Conservation (phyloP, 2,329 filamentous ascomycete genomes). For the Xylariaceae sp. region DNA sequence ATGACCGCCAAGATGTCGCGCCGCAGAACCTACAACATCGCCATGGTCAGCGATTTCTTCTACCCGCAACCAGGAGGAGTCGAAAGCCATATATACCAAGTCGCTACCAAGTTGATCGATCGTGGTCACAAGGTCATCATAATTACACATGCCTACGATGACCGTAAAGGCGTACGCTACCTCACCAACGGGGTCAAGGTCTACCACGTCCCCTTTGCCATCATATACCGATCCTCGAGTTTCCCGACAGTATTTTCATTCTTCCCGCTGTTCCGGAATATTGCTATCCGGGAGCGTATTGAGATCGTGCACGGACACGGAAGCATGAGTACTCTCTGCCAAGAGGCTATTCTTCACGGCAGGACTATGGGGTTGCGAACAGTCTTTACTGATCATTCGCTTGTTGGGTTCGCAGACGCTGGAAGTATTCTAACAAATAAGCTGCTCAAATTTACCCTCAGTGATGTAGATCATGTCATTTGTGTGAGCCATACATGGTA, state of each 20-base stretch:
- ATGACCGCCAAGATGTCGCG: slow-evolving; percentile 43
- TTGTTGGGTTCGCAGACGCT: slow-evolving; percentile 96
- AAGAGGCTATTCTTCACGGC: slow-evolving; percentile 91
- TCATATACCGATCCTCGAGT: slow-evolving; percentile 89
- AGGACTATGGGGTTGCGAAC: slow-evolving; percentile 94
- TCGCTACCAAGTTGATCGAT: slow-evolving; percentile 93
- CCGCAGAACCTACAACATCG: slow-evolving; percentile 62
- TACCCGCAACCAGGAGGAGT: slow-evolving; percentile 95
- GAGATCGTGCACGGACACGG: slow-evolving; percentile 98
- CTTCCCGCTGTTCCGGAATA: slow-evolving; percentile 96
- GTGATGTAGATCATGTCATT: slow-evolving; percentile 96
- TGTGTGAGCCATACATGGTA: slow-evolving; percentile 98
- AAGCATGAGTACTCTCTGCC: slow-evolving; percentile 86
- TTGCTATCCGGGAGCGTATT: slow-evolving; percentile 88
- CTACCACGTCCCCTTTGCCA: slow-evolving; percentile 93
- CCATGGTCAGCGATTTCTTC: slow-evolving; percentile 99
- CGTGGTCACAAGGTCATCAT: slow-evolving; percentile 97
- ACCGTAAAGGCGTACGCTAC: slow-evolving; percentile 87
- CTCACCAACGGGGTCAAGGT: slow-evolving; percentile 97
- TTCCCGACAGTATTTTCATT: slow-evolving; percentile 98
- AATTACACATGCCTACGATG: slow-evolving; percentile 91
- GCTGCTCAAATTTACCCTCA: slow-evolving; percentile 89
- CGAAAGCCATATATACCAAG: slow-evolving; percentile 97
- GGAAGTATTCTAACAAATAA: slow-evolving; percentile 96
- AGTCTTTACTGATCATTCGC: slow-evolving; percentile 94